phyloP scores from a whole-genome alignment of 805 yeast genomes.

The Saccharomycopsis guyanensis region DNA sequence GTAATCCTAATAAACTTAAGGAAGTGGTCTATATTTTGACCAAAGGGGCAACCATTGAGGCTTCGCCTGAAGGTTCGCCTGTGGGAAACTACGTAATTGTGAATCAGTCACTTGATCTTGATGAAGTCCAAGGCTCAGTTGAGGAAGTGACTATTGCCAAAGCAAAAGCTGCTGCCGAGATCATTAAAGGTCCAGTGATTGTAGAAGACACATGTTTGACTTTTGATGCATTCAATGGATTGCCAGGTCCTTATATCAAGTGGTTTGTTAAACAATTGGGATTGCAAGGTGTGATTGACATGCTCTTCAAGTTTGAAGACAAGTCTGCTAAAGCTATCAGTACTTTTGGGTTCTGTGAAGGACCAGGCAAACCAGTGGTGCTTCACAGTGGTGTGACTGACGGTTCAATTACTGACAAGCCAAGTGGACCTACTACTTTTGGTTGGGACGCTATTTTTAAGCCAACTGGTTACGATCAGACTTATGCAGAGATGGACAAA shows the following conservation, averaged over 20 bases:
- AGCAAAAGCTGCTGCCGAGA: constrained; percentile 61
- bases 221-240: constrained; percentile 67
- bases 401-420: constrained; percentile 68
- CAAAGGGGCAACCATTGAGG: constrained; percentile 27
- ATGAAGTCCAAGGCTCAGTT: constrained; percentile 85
- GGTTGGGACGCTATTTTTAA: constrained; percentile 94
- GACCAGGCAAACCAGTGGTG: constrained; percentile 63
- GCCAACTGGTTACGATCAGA: constrained; percentile 67
- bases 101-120: constrained; percentile 69
- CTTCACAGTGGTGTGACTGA: constrained; percentile 79
- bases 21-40: constrained; percentile 77
- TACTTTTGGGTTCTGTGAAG: constrained; percentile 86
- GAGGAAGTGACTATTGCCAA: constrained; percentile 77
- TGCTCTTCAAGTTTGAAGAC: constrained; percentile 76
- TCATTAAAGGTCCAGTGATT: constrained; percentile 69
- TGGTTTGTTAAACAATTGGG: constrained; percentile 85
- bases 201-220: constrained; percentile 94
- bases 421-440: constrained; percentile 71
- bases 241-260: constrained; percentile 94
- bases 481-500: constrained; percentile 88
- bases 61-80: constrained; percentile 23
- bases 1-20: constrained; percentile 78
- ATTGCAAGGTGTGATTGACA: constrained; percentile 62
- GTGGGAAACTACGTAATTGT: constrained; percentile 47
- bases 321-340: constrained; percentile 84